Base-by-base conservation (phyloP, 2,329 filamentous ascomycete genomes). In the Beauveria scarabaeidicola region DNA sequence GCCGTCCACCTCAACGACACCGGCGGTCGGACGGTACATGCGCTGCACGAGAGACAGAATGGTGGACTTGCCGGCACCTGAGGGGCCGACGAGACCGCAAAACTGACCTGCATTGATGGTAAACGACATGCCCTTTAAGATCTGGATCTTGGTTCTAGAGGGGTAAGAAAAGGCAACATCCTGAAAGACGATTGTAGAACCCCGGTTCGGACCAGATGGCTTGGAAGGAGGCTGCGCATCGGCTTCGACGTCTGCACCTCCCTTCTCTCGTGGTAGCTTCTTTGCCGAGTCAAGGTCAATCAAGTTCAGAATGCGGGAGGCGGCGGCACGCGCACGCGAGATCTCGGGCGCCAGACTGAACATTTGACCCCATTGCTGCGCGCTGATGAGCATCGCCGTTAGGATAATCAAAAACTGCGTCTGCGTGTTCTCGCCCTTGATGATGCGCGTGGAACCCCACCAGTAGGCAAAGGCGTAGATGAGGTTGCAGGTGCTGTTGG, bases 401-500 rank as follows among this genome's bases (percentile, higher is more conserved):
- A 90, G 77, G 8, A 91, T 86, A 65, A 89, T 87, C 69, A 91
- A 85, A 73, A 91, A 91, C n/a, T 88, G 81, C 36, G 85, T 82
- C 47, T 81, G 81, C 3, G 74, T 77, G 64, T 87, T 87, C 59
- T 82, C 74, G 5, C 88, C 87, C 46, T 80, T 77, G 55, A 85
- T 80, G 61, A 91, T 89, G 63, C 85, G 83, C 65, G 83, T 86
- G 0, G 87, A 81, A 3, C 88, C 88, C 87, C 88, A 92, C 87
- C 88, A 92, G 71, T 90, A 91, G 0, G 87, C 86, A 58, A 92
- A 81, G 0, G 87, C 86, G 66, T 91, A 89, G 27, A 90, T 82
- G 54, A 89, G 78, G 66, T 87, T 88, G 21, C 84, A 81, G 10
- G 81, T 75, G 63, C 79, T 81, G 67, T 84, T 82, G 17, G 83